Conservation (phyloP, 225 moss, liverwort and hornwort genomes). For the Anthoceros angustus region DNA sequence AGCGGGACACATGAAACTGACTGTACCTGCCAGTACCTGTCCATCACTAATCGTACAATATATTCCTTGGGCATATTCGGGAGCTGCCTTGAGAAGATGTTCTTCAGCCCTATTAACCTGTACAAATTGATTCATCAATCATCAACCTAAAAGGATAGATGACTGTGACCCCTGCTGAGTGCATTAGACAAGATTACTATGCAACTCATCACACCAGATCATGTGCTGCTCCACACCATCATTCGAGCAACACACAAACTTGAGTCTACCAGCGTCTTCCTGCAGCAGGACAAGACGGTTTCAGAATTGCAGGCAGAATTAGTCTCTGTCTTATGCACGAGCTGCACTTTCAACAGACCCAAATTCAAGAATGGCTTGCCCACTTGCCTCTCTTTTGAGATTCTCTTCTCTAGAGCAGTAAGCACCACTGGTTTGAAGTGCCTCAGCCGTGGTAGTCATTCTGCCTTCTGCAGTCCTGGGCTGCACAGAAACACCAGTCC, state of each 20-base stretch:
- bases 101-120: constrained; percentile 98
- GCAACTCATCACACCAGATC: constrained; percentile 57
- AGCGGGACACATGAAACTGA: background rate
- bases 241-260: constrained; percentile 80
- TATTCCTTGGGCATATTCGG: constrained; percentile 99
- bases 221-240: constrained; percentile 90
- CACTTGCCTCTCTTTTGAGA: constrained; percentile 71
- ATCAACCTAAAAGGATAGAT: background rate
- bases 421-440: constrained; percentile 81
- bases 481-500: constrained; percentile 26
- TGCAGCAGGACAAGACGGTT: constrained; percentile 15
- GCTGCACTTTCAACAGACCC: background rate
- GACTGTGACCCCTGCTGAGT: background rate
- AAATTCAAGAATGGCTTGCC: background rate
- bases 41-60: constrained; percentile 94
- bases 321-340: background rate
- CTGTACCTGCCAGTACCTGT: constrained; percentile 37
- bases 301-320: background rate
- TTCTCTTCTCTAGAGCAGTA: constrained; percentile 94
- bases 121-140: background rate
- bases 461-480: constrained; percentile 41
- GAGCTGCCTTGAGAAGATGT: constrained; percentile 87
- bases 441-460: constrained; percentile 34
- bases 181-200: background rate
- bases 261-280: constrained; percentile 87